These are phyloP conservation scores for Trichoderma orchidacearum DNA, from an alignment of 495 filamentous ascomycete species.

Conservation along the genomic window DNA sequence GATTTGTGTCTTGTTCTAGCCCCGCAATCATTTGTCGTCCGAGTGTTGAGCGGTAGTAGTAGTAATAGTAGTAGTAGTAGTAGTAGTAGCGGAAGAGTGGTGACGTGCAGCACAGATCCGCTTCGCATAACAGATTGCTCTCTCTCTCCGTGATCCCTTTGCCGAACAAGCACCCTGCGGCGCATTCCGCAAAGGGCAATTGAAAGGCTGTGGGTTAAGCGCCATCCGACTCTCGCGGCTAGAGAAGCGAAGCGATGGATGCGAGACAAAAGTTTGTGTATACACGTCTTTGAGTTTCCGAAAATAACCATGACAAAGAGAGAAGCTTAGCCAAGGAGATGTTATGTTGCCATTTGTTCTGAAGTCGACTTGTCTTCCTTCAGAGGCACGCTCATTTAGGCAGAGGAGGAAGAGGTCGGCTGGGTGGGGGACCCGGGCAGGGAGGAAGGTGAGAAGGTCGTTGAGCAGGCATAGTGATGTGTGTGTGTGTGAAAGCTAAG, in stretches of 20 bases:
- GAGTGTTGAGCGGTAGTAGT: no score
- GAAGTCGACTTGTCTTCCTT: background rate
- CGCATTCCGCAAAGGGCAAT: background rate
- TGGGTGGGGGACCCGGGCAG: conserved; percentile 74
- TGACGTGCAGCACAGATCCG: background rate
- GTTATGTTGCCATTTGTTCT: background rate
- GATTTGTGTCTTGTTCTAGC: background rate
- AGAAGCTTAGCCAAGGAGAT: background rate
- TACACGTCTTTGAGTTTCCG: background rate
- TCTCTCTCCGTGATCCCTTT: background rate
- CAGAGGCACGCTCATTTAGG: conserved; percentile 43
- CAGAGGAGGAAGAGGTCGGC: conserved; percentile 68
- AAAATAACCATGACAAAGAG: background rate
- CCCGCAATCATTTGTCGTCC: no score
- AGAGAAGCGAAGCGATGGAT: background rate
- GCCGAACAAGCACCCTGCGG: background rate
- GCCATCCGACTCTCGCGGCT: background rate
- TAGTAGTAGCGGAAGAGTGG: background rate
- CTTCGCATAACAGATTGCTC: background rate
- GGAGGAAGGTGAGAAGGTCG: conserved; percentile 63
- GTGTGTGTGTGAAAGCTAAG: background rate
- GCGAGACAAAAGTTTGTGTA: background rate
- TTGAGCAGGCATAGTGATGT: conserved; percentile 37
- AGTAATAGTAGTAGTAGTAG: background rate
- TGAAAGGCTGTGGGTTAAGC: background rate